A percentile compares a stretch with the other conserved stretches of the same genome.
These are phyloP conservation scores for Podospora bellae-mahoneyi DNA, from an alignment of 495 filamentous ascomycete species.

Conservation along the genomic window DNA sequence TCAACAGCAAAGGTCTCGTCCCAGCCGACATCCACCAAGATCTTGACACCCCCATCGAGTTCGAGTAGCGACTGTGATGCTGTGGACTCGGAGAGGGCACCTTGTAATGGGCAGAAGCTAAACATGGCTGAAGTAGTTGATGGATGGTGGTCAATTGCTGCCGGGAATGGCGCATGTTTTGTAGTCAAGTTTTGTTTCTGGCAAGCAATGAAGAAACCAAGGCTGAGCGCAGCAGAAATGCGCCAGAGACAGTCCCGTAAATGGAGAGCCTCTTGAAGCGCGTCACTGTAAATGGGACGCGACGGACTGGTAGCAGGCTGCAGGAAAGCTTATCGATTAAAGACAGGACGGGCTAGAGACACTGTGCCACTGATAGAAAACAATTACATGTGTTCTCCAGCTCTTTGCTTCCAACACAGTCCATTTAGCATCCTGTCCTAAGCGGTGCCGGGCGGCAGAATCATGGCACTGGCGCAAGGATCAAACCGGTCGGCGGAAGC, in stretches of 20 bases:
- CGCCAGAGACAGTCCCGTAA: slow-evolving; percentile 14
- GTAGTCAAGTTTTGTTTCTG: not conserved
- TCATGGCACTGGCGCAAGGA: not conserved
- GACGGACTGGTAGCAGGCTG: not conserved
- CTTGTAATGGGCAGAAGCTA: slow-evolving; percentile 87
- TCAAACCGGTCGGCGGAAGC: slow-evolving; percentile 10
- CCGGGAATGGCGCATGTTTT: slow-evolving; percentile 16
- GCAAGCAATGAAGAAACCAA: not conserved
- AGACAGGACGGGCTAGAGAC: not conserved
- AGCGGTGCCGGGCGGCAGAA: slow-evolving; percentile 16
- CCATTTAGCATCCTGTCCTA: not conserved
- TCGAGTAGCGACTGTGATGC: slow-evolving; percentile 94
- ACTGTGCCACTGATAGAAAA: not conserved
- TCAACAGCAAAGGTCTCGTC: slow-evolving; percentile 80
- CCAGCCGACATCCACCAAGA: slow-evolving; percentile 94
- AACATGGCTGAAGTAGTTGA: slow-evolving; percentile 61
- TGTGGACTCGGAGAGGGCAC: slow-evolving; percentile 78
- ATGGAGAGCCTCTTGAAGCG: not conserved
- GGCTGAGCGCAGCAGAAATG: not conserved
- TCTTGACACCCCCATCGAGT: slow-evolving; percentile 93
- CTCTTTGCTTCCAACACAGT: not conserved
- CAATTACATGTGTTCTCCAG: not conserved
- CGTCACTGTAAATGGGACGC: not conserved
- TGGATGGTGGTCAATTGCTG: slow-evolving; percentile 7
- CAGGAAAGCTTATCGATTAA: not conserved